Base-by-base conservation (phyloP, 768 basidiomycete genomes). In the Tricholomella constricta region DNA sequence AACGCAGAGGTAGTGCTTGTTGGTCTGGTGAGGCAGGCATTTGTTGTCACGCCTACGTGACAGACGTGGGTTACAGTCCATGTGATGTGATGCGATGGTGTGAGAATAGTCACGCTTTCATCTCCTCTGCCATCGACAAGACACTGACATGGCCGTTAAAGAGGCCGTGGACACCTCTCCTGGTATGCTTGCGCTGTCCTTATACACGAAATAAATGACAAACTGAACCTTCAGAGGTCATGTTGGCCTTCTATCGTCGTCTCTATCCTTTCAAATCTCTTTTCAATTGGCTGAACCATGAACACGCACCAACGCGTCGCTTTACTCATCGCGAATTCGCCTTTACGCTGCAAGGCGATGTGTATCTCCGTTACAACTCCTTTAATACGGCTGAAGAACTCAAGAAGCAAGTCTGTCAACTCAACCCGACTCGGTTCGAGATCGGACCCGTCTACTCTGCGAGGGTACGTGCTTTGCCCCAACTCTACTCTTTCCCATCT, bases 321-420 rank as follows among this genome's bases (percentile, higher is more conserved):
- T 98, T 92, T 68, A 93, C 91, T 3, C 86, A 98, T 64, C 88
- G 97, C 65, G 97, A 99, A 69, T 96, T 98, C 67, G 86, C 97
- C 19, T 95, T 96, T 69, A 98, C 95, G 2, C 83, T 98, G 19
- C 81, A 81, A 27, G 89, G 88, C 40, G 96, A 98, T 59, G 85
- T 91, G 11, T 98, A 98, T 70, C 76, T 98, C 27, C 90, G 97
- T 14, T 98, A 98, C 75, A 88, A 97, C 69, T 96, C 91, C 2
- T 99, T 97, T 69, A 77, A 73, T 29, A 85, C 80, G 31, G 79
- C 78, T 3, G 94, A 97, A 1, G 97, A 98, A 48, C 83, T 98
- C 65, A 96, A 97, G 72, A 89, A 89, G 59, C 88, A 96, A 68
- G 83, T 94, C 6, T 81, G 91, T 55, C 71, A 85, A 31, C 76